Percentiles rank a stretch among this genome's conserved stretches.
Conservation (phyloP, 768 basidiomycete species). For the Sistotremastrum niveocremeum region DNA sequence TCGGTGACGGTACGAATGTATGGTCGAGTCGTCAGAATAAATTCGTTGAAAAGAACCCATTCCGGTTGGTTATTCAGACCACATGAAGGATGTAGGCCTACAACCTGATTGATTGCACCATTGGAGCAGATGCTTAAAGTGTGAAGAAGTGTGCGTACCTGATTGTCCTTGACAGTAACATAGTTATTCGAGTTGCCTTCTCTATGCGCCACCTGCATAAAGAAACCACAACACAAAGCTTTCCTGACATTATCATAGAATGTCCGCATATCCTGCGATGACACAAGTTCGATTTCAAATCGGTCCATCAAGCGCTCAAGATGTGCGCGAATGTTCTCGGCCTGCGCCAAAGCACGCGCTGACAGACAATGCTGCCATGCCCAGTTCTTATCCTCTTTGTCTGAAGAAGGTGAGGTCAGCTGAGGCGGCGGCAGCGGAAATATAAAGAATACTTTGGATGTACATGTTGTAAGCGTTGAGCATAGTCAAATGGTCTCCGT, state of each 20-base stretch:
- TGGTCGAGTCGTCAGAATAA: slow-evolving; percentile 29
- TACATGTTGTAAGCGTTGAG: slow-evolving; percentile 27
- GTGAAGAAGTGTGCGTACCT: slow-evolving; percentile 14
- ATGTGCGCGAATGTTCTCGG: slow-evolving; percentile 25
- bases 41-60: slow-evolving; percentile 33
- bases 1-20: slow-evolving; percentile 36
- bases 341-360: slow-evolving; percentile 20
- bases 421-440: not conserved
- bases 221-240: slow-evolving; percentile 24
- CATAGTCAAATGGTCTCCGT: slow-evolving; percentile 27
- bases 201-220: slow-evolving; percentile 27
- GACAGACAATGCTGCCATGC: slow-evolving; percentile 26
- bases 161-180: slow-evolving; percentile 35
- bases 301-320: slow-evolving; percentile 23
- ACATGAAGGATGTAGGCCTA: slow-evolving; percentile 28
- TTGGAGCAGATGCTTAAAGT: not conserved
- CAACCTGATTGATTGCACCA: slow-evolving; percentile 13
- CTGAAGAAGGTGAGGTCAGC: not conserved
- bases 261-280: slow-evolving; percentile 21
- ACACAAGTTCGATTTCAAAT: slow-evolving; percentile 20
- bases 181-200: slow-evolving; percentile 14
- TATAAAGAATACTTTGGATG: slow-evolving; percentile 13
- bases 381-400: slow-evolving; percentile 23
- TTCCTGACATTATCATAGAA: slow-evolving; percentile 26
- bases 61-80: slow-evolving; percentile 31